Evolutionary conservation across 805 yeast species (phyloP), one percentile per base, ranked within the genome.

Genomic region (Candida adriatica): DNA sequence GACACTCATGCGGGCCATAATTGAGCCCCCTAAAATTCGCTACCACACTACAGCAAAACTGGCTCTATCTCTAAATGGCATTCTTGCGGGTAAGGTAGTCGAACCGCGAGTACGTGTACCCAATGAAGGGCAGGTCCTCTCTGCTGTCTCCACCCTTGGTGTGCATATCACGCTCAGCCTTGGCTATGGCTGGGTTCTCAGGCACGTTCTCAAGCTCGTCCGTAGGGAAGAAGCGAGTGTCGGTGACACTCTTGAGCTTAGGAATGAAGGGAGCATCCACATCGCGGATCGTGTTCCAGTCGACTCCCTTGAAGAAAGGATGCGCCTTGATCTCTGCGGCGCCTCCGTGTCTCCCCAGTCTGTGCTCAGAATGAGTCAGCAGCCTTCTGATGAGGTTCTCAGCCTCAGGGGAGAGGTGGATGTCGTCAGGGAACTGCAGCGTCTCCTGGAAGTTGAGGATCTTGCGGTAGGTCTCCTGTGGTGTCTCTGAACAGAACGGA

Each of bases 141-240:
- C 84, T 78, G 34, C 72, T 65, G 46, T 69, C 76, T 36, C 61
- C 60, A 15, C 56, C 56, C 23, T 37, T 40, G 15, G 59, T 66
- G 37, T 75, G 82, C 43, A 78, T 67, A 52, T 72, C 80, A 47
- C 71, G 70, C 46, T 79, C 79, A 18, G 87, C 86, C 52, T 66
- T 68, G 52, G 71, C 68, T 53, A 72, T 63, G 5, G 79, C 79
- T 9, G 95, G 95, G 27, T 85, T 76, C 49, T 88, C 96, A 2
- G 97, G 95, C 31, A 90, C 87, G 49, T 84, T 85, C 56, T 90
- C 96, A 49, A 90, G 66, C 53, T 90, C 98, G 55, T 90, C 97
- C 2, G 95, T 86, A 25, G 98, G 97, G 86, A 92, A 92, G 66
- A 90, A 90, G 47, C 96, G 70, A 0, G 98, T 92, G 57, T 92